A percentile compares a stretch with the other conserved stretches of the same genome.
These are phyloP conservation scores for Penicillium ucsense DNA, from an alignment of 495 filamentous ascomycete genomes.

Conservation along the genomic window DNA sequence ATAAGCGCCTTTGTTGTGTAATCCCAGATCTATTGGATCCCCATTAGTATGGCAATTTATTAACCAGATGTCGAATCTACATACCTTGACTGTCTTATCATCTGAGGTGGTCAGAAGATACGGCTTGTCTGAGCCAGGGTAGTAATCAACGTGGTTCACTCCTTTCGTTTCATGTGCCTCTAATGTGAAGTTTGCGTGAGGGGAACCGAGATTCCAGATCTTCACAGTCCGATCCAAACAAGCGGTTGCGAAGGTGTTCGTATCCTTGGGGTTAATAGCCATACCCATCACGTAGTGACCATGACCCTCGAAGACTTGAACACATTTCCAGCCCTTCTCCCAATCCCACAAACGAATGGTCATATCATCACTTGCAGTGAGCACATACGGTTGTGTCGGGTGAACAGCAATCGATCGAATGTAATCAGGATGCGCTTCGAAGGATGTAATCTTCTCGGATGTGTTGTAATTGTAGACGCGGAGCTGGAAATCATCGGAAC, in stretches of 20 bases:
- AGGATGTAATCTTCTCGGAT: slow-evolving; percentile 95
- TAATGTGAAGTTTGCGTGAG: slow-evolving; percentile 85
- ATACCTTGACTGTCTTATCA: slow-evolving; percentile 75
- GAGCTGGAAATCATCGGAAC: slow-evolving; percentile 96
- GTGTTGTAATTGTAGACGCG: slow-evolving; percentile 99
- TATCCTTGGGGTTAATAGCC: slow-evolving; percentile 98
- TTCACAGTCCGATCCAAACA: slow-evolving; percentile 96
- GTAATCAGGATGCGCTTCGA: slow-evolving; percentile 98
- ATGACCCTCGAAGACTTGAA: slow-evolving; percentile 97
- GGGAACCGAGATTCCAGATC: slow-evolving; percentile 92
- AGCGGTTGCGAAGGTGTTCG: slow-evolving; percentile 94
- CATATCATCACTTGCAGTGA: slow-evolving; percentile 99
- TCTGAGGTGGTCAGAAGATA: slow-evolving; percentile 96
- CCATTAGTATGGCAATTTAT: too few relatives aligned
- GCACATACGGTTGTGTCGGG: slow-evolving; percentile 87
- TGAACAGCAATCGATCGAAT: slow-evolving; percentile 98
- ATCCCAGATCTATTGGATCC: slow-evolving; percentile 58
- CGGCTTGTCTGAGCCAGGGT: slow-evolving; percentile 91
- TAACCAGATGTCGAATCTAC: neutral
- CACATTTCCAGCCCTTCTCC: slow-evolving; percentile 97
- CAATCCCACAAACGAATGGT: slow-evolving; percentile 99
- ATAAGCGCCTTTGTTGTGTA: slow-evolving; percentile 97
- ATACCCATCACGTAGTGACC: slow-evolving; percentile 98
- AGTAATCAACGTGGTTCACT: slow-evolving; percentile 96
- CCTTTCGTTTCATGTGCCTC: slow-evolving; percentile 98